Base-by-base conservation (phyloP, 2,329 filamentous ascomycete genomes). In the Ilyonectria mors-panacis region DNA sequence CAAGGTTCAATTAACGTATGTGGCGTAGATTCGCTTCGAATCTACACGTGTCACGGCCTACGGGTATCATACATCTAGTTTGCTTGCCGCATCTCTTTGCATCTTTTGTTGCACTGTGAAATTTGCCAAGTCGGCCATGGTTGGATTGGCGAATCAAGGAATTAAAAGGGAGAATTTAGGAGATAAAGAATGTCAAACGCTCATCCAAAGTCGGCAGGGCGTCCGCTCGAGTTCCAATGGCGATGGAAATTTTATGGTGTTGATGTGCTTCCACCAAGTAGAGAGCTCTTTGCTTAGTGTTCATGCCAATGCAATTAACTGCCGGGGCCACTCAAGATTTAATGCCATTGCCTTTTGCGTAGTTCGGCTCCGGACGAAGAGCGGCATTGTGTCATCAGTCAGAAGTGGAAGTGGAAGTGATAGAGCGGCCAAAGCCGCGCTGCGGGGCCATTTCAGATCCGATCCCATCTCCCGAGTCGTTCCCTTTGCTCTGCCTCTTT, bases 61-160 rank as follows among this genome's bases (percentile, higher is more conserved):
- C 19, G 30, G 50, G 13, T 9, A n/a, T 15, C 67, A 26, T 57
- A 70, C 68, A 57, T 70, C 37, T 33, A 70, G 44, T 23, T 47
- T 68, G 59, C 66, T 69, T 12, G 66, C 56, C 5, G 59, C 57
- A 56, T 66, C 59, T 21, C 68, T 59, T 21, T 70, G 66, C 12
- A 67, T 61, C 37, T 45, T 50, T 56, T 70, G 53, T 48, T 69
- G 66, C 26, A 70, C 42, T 4, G 44, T 44, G 30, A 64, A 67
- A 2, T 59, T 50, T 42, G 7, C 44, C 12, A 51, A 37, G n/a
- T 56, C 63, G 19, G 57, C 51, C 63, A 65, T 65, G 50, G 19
- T 54, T 35, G 30, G 28, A 47, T 35, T 63, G 33, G 12, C 44
- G 10, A 48, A 2, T 21, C 15, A 13, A 50, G 12, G 48, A 12